Evolutionary conservation across 2,329 filamentous ascomycete species (phyloP).

Genomic region (Ceratocystis huliohia): DNA sequence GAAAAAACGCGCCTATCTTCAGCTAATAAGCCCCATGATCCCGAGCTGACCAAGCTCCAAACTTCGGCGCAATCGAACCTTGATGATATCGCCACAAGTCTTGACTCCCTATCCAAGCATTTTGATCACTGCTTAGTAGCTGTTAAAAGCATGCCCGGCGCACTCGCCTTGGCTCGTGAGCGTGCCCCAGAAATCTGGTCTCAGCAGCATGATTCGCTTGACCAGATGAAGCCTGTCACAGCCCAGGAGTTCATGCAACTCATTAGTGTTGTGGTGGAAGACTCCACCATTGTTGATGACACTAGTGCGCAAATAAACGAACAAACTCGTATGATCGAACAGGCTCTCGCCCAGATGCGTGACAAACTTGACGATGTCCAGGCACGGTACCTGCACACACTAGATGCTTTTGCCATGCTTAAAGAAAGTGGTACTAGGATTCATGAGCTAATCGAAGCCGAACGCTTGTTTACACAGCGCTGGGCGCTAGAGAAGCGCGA

Average conservation of each 20-base stretch:
- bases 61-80: constrained; percentile 58
- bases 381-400: constrained; percentile 43
- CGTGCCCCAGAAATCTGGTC: constrained; percentile 52
- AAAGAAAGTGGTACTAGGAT: constrained; percentile 55
- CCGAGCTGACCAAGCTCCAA: constrained; percentile 42
- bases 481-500: constrained; percentile 65
- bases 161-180: constrained; percentile 53
- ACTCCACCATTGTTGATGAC: constrained; percentile 53
- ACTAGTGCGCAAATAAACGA: constrained; percentile 61
- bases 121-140: constrained; percentile 90
- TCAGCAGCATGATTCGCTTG: constrained; percentile 29
- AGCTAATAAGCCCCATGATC: background rate
- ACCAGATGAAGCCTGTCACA: constrained; percentile 55
- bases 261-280: constrained; percentile 63
- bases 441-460: constrained; percentile 50
- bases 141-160: constrained; percentile 78
- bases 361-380: constrained; percentile 51
- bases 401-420: constrained; percentile 52
- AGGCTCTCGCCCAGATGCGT: constrained; percentile 63
- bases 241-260: constrained; percentile 69
- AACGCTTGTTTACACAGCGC: constrained; percentile 47
- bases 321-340: constrained; percentile 10
- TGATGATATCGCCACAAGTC: constrained; percentile 65
- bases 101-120: constrained; percentile 71
- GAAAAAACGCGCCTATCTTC: constrained; percentile 18